Evolutionary conservation across 805 yeast genomes (phyloP), one percentile per base, ranked within the genome.

Genomic region (Kuraishia floccosa): DNA sequence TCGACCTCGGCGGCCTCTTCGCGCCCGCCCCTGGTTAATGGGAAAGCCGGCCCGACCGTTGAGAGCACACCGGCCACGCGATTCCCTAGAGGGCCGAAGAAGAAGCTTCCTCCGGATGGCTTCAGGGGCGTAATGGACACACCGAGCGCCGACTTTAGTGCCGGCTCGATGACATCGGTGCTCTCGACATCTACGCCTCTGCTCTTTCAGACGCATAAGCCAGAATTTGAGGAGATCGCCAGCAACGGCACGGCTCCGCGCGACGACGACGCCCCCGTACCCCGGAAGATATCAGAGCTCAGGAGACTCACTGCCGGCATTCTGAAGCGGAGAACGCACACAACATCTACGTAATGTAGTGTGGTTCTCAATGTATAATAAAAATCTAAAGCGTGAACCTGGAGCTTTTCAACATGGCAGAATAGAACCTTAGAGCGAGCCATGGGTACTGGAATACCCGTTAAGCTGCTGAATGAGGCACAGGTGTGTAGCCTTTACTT

Each of bases 401-500:
- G 11, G 23, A 20, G 8, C 8, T 20, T 20, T 8, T 23, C 14
- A 4, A 12, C 14, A 23, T 23, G 5, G 5, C 6, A 23, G 13
- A 12, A 23, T 13, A 15, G 5, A 15, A 12, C n/a, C 6, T 15
- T 23, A 23, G n/a, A 13, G n/a, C 14, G 5, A 15, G n/a, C n/a
- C 8, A 19, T 19, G 22, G 68, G 72, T 25, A 65, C 78, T 37
- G 81, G 86, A 24, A 72, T 85, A 21, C 97, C 97, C 2, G 76
- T 86, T 13, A 79, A 85, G 53, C 76, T 89, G 17, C 63, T 89
- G 30, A 81, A 74, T 48, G 98, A 87, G 55, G 82, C 95, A 6
- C 81, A 73, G 44, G 67, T 61, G 43, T 30, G 63, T 49, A 12
- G 7, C 25, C 6, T 20, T 23, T 21, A 11, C 15, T 12, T 15